Conservation (phyloP, 2,329 filamentous ascomycete species). For the Aspergillus quadrilineatus region DNA sequence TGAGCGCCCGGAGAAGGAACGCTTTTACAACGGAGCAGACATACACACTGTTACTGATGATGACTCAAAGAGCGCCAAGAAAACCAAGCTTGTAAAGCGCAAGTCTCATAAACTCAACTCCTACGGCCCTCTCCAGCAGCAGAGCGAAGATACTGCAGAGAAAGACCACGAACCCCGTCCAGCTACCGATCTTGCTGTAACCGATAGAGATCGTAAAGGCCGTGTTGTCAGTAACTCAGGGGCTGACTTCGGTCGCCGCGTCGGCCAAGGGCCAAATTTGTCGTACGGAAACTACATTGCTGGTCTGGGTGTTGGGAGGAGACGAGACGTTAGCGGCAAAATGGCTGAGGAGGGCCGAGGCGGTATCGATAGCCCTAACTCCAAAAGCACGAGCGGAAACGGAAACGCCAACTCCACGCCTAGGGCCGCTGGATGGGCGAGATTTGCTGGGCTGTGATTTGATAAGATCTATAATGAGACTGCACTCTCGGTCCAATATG, state of each 20-base stretch:
- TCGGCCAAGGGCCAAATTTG: constrained; percentile 31
- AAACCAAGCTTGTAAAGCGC: constrained; percentile 32
- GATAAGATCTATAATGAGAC: background rate
- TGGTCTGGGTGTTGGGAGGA: constrained; percentile 45
- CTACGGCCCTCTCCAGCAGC: constrained; percentile 37
- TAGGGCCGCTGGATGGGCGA: constrained; percentile 47
- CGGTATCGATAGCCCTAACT: constrained; percentile 21
- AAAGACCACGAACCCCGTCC: constrained; percentile 16
- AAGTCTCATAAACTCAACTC: constrained; percentile 34
- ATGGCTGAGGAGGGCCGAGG: constrained; percentile 48
- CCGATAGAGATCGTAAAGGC: constrained; percentile 42
- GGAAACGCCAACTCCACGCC: constrained; percentile 6
- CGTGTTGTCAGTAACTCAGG: constrained; percentile 47
- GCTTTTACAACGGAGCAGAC: constrained; percentile 43
- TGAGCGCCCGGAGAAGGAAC: constrained; percentile 34
- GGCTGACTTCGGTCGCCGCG: constrained; percentile 32
- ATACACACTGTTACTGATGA: constrained; percentile 24
- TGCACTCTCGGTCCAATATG: background rate
- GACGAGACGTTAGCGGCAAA: constrained; percentile 49
- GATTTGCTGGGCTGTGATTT: constrained; percentile 45
- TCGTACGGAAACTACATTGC: constrained; percentile 46
- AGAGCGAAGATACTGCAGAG: constrained; percentile 29
- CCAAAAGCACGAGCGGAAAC: constrained; percentile 5
- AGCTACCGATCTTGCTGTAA: constrained; percentile 12
- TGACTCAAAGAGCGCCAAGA: constrained; percentile 24